These are phyloP conservation scores for Eucalyptus sp. DNA, from an alignment of 345 rosid genomes.

Conservation along the genomic window DNA sequence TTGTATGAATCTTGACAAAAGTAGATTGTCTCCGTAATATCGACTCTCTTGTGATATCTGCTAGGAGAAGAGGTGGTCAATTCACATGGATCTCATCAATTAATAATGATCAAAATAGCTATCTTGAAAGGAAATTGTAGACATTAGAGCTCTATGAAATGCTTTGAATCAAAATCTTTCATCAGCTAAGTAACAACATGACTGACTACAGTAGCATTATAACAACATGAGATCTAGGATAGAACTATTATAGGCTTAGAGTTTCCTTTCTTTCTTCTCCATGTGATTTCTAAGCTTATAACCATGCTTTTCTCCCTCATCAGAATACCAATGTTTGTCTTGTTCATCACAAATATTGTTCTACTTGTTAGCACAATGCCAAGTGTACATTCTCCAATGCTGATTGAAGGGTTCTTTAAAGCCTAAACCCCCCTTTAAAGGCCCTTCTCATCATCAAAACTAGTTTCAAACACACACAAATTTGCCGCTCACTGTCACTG, in stretches of 20 bases:
- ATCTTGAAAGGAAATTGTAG: not conserved
- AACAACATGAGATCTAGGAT: not conserved
- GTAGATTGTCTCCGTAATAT: conserved; percentile 65
- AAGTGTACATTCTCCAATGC: not conserved
- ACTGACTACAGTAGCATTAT: not conserved
- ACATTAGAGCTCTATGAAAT: not conserved
- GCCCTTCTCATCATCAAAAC: not conserved
- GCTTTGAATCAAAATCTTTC: not conserved
- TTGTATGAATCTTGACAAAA: conserved; percentile 54
- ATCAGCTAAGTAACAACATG: not conserved
- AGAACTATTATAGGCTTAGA: not conserved
- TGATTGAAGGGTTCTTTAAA: not conserved
- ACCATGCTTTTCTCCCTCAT: not conserved
- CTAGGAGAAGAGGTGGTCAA: not conserved
- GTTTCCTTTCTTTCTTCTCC: not conserved
- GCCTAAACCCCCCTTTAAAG: not conserved
- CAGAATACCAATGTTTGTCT: not conserved
- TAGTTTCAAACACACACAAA: not conserved
- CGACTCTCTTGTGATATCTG: conserved; percentile 44
- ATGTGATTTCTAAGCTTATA: not conserved
- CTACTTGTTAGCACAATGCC: not conserved
- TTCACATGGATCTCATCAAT: not conserved
- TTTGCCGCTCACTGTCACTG: not conserved
- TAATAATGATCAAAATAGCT: not conserved
- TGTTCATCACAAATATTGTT: not conserved